Evolutionary conservation across 83 land plant genomes (phyloP).

Genomic region (Thuja plicata): DNA sequence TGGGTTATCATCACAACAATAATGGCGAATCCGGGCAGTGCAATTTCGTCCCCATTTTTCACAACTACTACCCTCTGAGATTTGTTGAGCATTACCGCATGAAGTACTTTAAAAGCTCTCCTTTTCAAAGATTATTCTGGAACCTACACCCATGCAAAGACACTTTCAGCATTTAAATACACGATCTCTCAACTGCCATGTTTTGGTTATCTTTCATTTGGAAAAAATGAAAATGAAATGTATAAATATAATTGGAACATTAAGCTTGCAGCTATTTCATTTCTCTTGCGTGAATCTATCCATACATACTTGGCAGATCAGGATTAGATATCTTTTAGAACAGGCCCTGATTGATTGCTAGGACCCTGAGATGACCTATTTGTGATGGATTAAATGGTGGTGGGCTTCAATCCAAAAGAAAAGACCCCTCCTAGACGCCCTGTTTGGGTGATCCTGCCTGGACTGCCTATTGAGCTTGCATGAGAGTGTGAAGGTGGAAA

Average conservation of each 20-base stretch:
- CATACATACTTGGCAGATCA: not conserved
- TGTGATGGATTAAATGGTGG: not conserved
- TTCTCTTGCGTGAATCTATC: not conserved
- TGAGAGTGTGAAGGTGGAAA: not conserved
- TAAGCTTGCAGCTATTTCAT: not conserved
- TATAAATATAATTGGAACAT: not conserved
- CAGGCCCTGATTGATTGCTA: not conserved
- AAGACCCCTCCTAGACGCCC: not conserved
- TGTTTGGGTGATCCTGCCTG: not conserved
- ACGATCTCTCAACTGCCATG: no score
- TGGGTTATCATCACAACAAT: no score
- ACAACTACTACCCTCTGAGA: no score
- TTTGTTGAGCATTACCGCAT: no score
- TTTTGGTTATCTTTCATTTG: no score
- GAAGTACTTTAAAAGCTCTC: no score
- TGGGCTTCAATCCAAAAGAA: not conserved
- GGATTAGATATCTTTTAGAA: not conserved
- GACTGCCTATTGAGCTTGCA: not conserved
- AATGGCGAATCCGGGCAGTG: no score
- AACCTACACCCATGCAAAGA: no score
- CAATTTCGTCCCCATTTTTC: no score
- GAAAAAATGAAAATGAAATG: no score
- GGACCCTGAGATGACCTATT: not conserved
- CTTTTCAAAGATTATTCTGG: no score
- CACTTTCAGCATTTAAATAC: no score